Evolutionary conservation across 225 moss, liverwort and hornwort genomes (phyloP).

Genomic region (Bryum argenteum): DNA sequence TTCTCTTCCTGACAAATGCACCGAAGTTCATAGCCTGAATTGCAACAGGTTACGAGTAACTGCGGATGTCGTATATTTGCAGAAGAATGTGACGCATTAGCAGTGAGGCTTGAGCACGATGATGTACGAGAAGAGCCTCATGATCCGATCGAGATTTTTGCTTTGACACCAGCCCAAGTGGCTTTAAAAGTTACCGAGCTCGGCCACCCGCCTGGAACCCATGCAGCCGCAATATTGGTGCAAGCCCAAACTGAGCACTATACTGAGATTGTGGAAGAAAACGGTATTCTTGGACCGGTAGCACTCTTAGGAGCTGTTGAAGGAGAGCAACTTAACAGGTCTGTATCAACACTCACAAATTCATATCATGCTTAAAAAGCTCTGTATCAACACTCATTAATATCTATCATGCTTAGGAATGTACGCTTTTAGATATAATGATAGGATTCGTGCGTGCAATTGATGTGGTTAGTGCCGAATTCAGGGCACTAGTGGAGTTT

Average conservation of each 20-base stretch:
- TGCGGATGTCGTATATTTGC: background rate
- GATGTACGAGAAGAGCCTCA: background rate
- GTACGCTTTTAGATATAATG: no score
- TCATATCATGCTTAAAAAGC: background rate
- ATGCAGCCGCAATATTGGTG: conserved; percentile 43
- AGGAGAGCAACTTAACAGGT: conserved; percentile 36
- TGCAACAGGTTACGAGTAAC: background rate
- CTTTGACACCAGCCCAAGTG: conserved; percentile 24
- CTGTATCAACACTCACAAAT: background rate
- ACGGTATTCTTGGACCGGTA: conserved; percentile 43
- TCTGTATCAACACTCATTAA: background rate
- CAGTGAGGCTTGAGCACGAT: conserved; percentile 16
- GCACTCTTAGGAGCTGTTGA: conserved; percentile 36
- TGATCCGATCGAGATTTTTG: background rate
- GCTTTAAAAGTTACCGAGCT: conserved; percentile 25
- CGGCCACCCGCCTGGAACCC: conserved; percentile 41
- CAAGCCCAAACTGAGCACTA: conserved; percentile 26
- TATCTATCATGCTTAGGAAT: background rate
- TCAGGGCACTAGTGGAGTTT: conserved; percentile 49
- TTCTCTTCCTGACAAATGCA: background rate
- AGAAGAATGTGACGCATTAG: conserved; percentile 20
- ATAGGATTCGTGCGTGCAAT: background rate
- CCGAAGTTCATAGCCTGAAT: background rate
- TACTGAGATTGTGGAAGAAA: conserved; percentile 4
- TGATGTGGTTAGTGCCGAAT: background rate